Evolutionary conservation across 2,329 filamentous ascomycete species (phyloP), one percentile per base, ranked within the genome.

Genomic region (Venturia carpophila): DNA sequence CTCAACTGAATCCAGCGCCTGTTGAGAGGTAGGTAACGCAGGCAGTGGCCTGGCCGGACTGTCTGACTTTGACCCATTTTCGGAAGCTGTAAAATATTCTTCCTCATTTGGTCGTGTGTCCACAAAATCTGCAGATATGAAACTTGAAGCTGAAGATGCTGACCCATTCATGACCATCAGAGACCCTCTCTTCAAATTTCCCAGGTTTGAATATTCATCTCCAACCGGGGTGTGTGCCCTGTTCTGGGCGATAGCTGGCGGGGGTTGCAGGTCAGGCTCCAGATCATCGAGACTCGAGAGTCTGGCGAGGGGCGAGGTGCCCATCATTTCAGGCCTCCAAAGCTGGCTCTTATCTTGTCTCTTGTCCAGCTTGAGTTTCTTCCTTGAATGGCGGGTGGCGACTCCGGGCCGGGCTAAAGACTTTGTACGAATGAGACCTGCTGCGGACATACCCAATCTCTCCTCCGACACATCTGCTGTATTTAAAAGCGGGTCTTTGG

Each of bases 151-250:
- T 17, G 79, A 79, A 3, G 79, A 80, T 11, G 77, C 73, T 19
- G 75, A 73, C 10, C 79, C 79, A 65, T 82, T 82, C 6, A 78
- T 80, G 21, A 82, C 75, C 21, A 76, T 73, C 10, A 81, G 71
- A 3, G 78, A 77, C 9, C 79, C 79, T 7, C 76, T 72, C 65
- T 75, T 71, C 64, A 78, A 73, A 39, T 70, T 72, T 5, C 79
- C 78, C 39, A 79, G 71, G 60, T 79, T 76, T 5, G 74, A 71
- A 67, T 77, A 77, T 11, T 77, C 74, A 63, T 76, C 71, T 13
- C 80, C 78, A 4, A 73, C 71, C 10, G 78, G 78, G 7, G 78
- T 80, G 47, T 71, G 70, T 27, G 74, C 72, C 67, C 75, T 69
- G n/a, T 52, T 27, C 47, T 58, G 62, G 7, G 39, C 21, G 13